phyloP scores from a whole-genome alignment of 2,329 filamentous ascomycete species.

The Pleomassaria siparia region DNA sequence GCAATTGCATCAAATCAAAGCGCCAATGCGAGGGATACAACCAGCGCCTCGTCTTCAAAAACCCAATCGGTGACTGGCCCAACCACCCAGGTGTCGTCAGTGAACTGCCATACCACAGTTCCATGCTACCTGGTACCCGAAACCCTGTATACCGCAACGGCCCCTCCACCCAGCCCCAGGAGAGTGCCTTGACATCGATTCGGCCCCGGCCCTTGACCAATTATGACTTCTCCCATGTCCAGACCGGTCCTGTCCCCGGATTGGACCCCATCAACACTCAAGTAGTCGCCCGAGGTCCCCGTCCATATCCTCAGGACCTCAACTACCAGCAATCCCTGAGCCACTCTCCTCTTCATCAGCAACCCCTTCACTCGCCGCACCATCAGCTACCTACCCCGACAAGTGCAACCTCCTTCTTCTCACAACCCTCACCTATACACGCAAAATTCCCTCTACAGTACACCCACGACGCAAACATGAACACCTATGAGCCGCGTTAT shows the following conservation, averaged over 20 bases:
- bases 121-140: conserved; percentile 40
- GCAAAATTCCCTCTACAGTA: conserved; percentile 25
- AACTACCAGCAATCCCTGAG: conserved; percentile 33
- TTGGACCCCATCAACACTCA: conserved; percentile 15
- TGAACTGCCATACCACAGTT: conserved; percentile 42
- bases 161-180: conserved; percentile 21
- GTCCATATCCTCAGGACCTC: conserved; percentile 26
- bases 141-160: conserved; percentile 12
- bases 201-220: conserved; percentile 30
- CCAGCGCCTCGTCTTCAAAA: conserved; percentile 78
- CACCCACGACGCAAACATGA: conserved; percentile 17
- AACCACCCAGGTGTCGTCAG: conserved; percentile 41
- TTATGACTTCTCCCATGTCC: conserved; percentile 29
- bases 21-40: conserved; percentile 82
- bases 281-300: conserved; percentile 15
- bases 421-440: conserved; percentile 33
- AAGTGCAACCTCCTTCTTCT: conserved; percentile 34
- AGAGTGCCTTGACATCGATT: conserved; percentile 25
- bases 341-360: conserved; percentile 34
- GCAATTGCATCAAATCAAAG: conserved; percentile 85
- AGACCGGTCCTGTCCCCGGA: conserved; percentile 13
- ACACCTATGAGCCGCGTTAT: conserved; percentile 26
- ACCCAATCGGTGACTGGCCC: conserved; percentile 61
- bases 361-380: conserved; percentile 32
- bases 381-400: conserved; percentile 32